phyloP scores from a whole-genome alignment of 768 basidiomycete genomes.

The Collybia sordida region DNA sequence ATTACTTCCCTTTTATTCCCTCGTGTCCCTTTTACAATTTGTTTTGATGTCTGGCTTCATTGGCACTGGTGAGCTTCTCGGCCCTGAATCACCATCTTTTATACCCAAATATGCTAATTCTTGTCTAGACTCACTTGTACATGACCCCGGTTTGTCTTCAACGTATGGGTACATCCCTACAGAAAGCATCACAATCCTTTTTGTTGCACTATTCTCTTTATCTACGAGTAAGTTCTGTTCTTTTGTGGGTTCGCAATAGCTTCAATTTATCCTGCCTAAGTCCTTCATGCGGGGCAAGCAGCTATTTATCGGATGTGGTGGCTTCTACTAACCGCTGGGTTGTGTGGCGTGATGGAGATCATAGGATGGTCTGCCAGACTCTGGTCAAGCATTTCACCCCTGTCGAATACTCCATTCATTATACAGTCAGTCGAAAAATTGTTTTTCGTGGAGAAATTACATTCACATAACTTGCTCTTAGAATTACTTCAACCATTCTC shows the following conservation, averaged over 20 bases:
- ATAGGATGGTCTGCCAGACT: slow-evolving; percentile 55
- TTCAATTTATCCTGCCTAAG: slow-evolving; percentile 20
- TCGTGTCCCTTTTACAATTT: too few relatives aligned
- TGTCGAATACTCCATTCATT: slow-evolving; percentile 23
- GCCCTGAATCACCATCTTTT: too few relatives aligned
- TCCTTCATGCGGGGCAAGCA: slow-evolving; percentile 44
- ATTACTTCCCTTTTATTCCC: too few relatives aligned
- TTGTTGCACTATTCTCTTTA: slow-evolving; percentile 35
- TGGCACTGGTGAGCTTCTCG: too few relatives aligned
- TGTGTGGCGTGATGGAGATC: slow-evolving; percentile 50
- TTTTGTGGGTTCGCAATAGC: neutral
- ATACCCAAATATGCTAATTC: too few relatives aligned
- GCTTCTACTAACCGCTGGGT: slow-evolving; percentile 43
- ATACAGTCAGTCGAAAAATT: slow-evolving; percentile 30
- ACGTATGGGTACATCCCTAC: slow-evolving; percentile 40
- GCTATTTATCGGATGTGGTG: slow-evolving; percentile 46
- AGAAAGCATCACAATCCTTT: slow-evolving; percentile 31
- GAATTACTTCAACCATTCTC: slow-evolving; percentile 44
- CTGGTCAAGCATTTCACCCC: slow-evolving; percentile 41
- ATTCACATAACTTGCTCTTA: slow-evolving; percentile 8
- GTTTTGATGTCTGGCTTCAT: too few relatives aligned
- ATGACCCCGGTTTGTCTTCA: too few relatives aligned
- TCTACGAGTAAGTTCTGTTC: slow-evolving; percentile 26
- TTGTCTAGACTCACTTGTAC: too few relatives aligned
- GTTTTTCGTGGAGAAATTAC: neutral